Conservation (phyloP, 2,329 filamentous ascomycete species). For the Exutisphaerella laricina region DNA sequence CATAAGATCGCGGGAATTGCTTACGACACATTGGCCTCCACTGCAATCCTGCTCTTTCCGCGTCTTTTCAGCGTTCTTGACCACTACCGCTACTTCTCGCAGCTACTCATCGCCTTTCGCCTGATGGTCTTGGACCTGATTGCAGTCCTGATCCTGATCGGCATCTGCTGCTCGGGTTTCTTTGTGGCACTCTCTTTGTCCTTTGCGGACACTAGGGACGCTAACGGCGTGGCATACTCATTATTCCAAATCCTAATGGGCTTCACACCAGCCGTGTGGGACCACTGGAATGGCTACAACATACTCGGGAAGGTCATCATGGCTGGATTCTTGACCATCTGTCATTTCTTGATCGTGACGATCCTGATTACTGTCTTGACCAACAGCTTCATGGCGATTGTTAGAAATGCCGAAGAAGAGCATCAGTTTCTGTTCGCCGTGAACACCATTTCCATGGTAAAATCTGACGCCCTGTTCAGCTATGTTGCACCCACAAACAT, state of each 20-base stretch:
- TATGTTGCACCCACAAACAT: conserved; percentile 91
- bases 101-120: conserved; percentile 86
- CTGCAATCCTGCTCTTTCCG: conserved; percentile 82
- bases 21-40: conserved; percentile 89
- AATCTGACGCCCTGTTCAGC: conserved; percentile 93
- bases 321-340: conserved; percentile 82
- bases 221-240: conserved; percentile 73
- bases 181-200: conserved; percentile 91
- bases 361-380: conserved; percentile 94
- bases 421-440: conserved; percentile 91
- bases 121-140: conserved; percentile 89
- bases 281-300: conserved; percentile 77
- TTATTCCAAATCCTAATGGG: conserved; percentile 95
- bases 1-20: conserved; percentile 74
- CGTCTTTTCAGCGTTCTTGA: conserved; percentile 89
- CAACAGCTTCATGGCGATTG: conserved; percentile 93
- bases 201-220: conserved; percentile 62
- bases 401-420: conserved; percentile 88
- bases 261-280: conserved; percentile 92
- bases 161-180: conserved; percentile 88
- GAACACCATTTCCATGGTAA: conserved; percentile 96
- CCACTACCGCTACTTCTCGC: conserved; percentile 93
- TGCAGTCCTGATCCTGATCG: conserved; percentile 75
- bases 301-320: conserved; percentile 69
- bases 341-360: conserved; percentile 89